phyloP scores from a whole-genome alignment of 1,139 yeast species.

The Kodamaea plutei region DNA sequence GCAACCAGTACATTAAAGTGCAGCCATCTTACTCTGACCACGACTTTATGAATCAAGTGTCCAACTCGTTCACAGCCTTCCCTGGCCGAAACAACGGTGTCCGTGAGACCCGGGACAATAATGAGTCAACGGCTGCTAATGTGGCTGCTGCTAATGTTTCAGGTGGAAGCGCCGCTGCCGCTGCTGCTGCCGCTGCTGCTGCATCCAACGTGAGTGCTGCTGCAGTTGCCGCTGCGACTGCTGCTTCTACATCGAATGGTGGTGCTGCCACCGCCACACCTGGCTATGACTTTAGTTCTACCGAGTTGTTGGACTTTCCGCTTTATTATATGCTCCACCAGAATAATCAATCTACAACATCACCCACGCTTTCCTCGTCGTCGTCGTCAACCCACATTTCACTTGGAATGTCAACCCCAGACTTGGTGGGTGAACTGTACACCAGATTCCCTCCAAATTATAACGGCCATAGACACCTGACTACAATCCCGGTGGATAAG shows the following conservation, averaged over 20 bases:
- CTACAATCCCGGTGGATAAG: slow-evolving; percentile 13
- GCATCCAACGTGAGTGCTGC: no score
- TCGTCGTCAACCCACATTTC: slow-evolving; percentile 12
- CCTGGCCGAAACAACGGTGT: background rate
- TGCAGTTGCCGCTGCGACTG: no score
- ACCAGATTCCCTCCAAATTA: no score
- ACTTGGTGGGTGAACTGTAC: slow-evolving; percentile 7
- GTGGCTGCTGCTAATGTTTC: background rate
- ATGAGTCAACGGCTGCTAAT: background rate
- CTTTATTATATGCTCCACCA: background rate
- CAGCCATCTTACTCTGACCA: background rate
- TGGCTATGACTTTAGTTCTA: no score
- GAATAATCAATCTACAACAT: slow-evolving; percentile 2
- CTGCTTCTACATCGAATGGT: no score
- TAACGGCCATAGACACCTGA: slow-evolving; percentile 9
- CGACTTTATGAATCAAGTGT: background rate
- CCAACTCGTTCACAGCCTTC: background rate
- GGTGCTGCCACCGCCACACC: no score
- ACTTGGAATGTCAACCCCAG: slow-evolving; percentile 8
- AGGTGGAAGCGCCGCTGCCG: background rate
- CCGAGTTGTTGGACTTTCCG: slow-evolving; percentile 2
- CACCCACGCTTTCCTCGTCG: slow-evolving; percentile 11
- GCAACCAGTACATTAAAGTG: background rate
- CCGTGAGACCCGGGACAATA: background rate
- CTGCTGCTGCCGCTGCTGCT: no score